phyloP scores from a whole-genome alignment of 1,284 basidiomycete genomes.

The Inonotus hispidus region DNA sequence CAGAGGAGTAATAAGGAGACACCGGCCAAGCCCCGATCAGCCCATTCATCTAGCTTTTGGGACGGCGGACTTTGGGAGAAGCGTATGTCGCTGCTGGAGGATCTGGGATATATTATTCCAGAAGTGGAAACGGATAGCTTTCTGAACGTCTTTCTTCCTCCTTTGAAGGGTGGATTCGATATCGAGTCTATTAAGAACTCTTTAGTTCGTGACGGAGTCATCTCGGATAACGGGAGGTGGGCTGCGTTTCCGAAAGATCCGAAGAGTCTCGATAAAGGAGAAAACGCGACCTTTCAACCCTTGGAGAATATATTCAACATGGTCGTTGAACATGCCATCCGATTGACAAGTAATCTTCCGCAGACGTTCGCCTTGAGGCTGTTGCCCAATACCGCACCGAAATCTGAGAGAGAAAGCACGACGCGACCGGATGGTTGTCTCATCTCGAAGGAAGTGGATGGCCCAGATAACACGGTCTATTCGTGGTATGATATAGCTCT shows the following conservation, averaged over 20 bases:
- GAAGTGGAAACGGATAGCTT: too few relatives aligned
- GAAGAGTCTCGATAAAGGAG: neutral
- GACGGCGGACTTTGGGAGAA: neutral
- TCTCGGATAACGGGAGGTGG: neutral
- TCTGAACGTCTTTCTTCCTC: too few relatives aligned
- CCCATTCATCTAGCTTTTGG: neutral
- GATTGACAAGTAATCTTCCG: too few relatives aligned
- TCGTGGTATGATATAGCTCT: conserved; percentile 3
- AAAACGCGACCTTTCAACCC: neutral
- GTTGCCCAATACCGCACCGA: too few relatives aligned
- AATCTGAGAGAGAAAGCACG: too few relatives aligned
- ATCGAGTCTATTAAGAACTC: neutral
- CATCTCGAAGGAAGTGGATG: neutral
- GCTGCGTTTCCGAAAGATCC: too few relatives aligned
- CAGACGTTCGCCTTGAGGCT: too few relatives aligned
- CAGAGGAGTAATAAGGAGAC: neutral
- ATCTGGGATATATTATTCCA: too few relatives aligned
- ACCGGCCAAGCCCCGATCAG: neutral
- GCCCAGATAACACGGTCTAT: neutral
- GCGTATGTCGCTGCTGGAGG: too few relatives aligned
- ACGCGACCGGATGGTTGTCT: too few relatives aligned
- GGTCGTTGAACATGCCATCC: neutral
- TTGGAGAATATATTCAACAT: neutral
- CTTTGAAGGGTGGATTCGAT: too few relatives aligned
- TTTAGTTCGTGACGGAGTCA: neutral